Evolutionary conservation across 257 asterid genomes (phyloP).

Genomic region (Solanum sitiens): DNA sequence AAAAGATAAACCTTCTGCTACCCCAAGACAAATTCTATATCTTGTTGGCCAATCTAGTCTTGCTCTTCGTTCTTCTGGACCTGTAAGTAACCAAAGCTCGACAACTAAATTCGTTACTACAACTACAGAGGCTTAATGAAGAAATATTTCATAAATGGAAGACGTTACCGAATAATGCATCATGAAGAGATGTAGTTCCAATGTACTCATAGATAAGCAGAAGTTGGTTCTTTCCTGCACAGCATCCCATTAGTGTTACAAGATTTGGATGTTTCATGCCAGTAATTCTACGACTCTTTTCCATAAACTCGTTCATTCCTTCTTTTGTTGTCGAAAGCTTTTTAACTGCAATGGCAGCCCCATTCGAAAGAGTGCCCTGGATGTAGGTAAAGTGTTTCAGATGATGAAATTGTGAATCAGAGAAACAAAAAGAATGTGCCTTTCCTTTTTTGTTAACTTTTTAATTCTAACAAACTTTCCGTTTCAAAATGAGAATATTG

Average conservation of each 20-base stretch:
- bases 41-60: not conserved
- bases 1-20: conserved; percentile 5
- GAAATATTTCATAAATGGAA: not conserved
- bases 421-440: not conserved
- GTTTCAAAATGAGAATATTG: not conserved
- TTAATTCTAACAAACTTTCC: not conserved
- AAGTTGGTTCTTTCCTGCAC: not conserved
- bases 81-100: not conserved
- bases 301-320: not conserved
- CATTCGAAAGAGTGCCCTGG: not conserved
- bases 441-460: not conserved
- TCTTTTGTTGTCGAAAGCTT: not conserved
- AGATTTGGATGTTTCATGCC: not conserved
- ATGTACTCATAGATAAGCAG: conserved; percentile 3
- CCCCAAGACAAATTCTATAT: not conserved
- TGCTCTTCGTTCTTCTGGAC: not conserved
- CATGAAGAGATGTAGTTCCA: not conserved
- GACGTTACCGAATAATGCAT: conserved; percentile 2
- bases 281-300: not conserved
- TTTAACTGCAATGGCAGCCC: not conserved
- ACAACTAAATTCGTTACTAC: not conserved
- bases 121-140: not conserved
- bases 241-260: not conserved
- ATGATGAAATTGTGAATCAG: not conserved
- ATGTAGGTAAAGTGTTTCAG: not conserved